Conservation (phyloP, 2,329 filamentous ascomycete species). For the Zopfia rhizophila region DNA sequence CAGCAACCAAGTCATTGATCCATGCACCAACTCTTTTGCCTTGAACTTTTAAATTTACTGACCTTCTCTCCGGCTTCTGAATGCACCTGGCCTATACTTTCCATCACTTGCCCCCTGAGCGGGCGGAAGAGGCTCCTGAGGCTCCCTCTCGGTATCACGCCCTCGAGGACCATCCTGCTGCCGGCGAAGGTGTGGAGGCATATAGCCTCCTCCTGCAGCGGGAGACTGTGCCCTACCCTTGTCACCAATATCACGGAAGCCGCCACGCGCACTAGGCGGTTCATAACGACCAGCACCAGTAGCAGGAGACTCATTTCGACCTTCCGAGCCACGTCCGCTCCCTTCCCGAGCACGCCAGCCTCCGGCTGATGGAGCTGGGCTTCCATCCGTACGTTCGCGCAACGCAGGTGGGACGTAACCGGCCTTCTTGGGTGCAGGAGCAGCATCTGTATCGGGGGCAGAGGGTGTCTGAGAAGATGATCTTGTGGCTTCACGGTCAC, state of each 20-base stretch:
- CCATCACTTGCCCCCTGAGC: constrained; percentile 43
- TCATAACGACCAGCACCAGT: constrained; percentile 41
- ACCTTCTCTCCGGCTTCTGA: constrained; percentile 33
- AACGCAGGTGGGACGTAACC: constrained; percentile 61
- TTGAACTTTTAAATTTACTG: constrained; percentile 11
- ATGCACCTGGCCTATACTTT: constrained; percentile 54
- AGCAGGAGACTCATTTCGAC: constrained; percentile 46
- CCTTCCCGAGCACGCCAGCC: constrained; percentile 52
- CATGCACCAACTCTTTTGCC: constrained; percentile 1
- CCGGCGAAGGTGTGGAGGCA: constrained; percentile 39
- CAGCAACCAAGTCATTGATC: background rate
- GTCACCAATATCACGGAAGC: constrained; percentile 39
- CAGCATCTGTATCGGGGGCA: constrained; percentile 47
- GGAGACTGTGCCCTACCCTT: constrained; percentile 42
- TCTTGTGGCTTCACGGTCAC: constrained; percentile 73
- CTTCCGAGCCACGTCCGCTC: constrained; percentile 40
- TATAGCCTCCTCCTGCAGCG: constrained; percentile 42
- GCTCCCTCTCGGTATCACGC: constrained; percentile 35
- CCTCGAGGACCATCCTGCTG: constrained; percentile 34
- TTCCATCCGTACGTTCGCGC: constrained; percentile 46
- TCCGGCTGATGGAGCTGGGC: constrained; percentile 35
- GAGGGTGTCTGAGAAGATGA: constrained; percentile 41
- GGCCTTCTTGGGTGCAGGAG: constrained; percentile 49
- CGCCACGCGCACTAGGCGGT: constrained; percentile 38
- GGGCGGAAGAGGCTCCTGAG: constrained; percentile 32